Evolutionary conservation across 805 yeast genomes (phyloP), one percentile per base, ranked within the genome.

Genomic region (Nakazawaea ernobii): DNA sequence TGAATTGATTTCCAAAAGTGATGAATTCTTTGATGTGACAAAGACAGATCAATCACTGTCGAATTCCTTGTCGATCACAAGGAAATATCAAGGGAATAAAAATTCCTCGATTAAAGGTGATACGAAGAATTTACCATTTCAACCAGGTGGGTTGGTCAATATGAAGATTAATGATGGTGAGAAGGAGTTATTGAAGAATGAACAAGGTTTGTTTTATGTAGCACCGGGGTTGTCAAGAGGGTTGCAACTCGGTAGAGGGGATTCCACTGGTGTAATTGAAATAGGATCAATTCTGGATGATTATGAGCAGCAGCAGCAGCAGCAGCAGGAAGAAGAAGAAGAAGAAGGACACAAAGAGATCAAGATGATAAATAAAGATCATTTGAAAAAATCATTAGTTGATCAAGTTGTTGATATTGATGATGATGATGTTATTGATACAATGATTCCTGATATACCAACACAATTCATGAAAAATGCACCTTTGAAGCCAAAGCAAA

Each of bases 141-240:
- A 84, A 49, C 99, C 99, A 0, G 98, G 99, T 54, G 97, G 98
- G 2, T 61, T 73, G 36, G 44, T 48, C 2, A 57, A 56, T 6
- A 54, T 59, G 43, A 52, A 27, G 32, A 57, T 61, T 20, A 57
- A 59, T 8, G 75, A 70, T 44, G 65, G 61, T 3, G 59, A 70
- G 0, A 55, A 63, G 35, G 66, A 68, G 38, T 59, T 86, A 41
- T 94, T 85, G 56, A 75, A 83, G 57, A 92, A 86, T 57, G 67
- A 65, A 2, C 71, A 78, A 30, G 99, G 98, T 0, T 64, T 94
- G 33, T 86, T 84, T 58, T 95, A 88, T 61, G 64, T 79, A 1
- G 94, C 97, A 0, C 92, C 84, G 15, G 97, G 97, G 0, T 71
- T 94, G 46, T 59, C 77, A 6, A 71, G 98, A 51, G 96, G 97